Evolutionary conservation across 2,329 filamentous ascomycete genomes (phyloP), one percentile per base, ranked within the genome.

Genomic region (Pyricularia grisea): DNA sequence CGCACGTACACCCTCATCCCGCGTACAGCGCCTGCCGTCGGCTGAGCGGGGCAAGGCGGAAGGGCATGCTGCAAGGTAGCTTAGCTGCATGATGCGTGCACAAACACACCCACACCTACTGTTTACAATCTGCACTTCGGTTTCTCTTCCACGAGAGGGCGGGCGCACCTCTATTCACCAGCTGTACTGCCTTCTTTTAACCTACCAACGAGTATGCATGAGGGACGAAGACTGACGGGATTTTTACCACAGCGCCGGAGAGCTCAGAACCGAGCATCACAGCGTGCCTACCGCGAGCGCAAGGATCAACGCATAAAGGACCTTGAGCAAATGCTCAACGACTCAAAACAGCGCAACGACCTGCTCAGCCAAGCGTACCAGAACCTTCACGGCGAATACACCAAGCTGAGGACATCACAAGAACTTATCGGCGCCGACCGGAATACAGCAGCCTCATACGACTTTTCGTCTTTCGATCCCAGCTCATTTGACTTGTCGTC

Each of bases 291-390:
- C 74, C 81, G 86, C 66, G 86, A 89, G 75, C 82, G 87, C 68
- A 89, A 88, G 73, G 86, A 90, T 74, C 87, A 89, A 75, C 84
- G 88, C 71, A 88, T 89, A 73, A 84, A 85, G 71, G 87, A 90
- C 72, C 83, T 90, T 25, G 87, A 90, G 75, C 75, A 80, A 50
- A 82, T 87, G 73, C 82, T 90, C 36, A 77, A 77, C 65, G 82
- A 85, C 23, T 78, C 87, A 67, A 83, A 83, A 71, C 81, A 84
- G 28, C 85, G 83, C 72, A 86, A 88, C 75, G 83, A 83, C 70
- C 80, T 81, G 42, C 82, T 89, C 68, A 82, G 82, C 71, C 80
- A 82, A 67, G 85, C 85, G 4, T 87, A 88, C 74, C 77, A 80
- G 31, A 74, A 76, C n/a, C 79, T 87, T 27, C 83, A 85, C 66